Conservation (phyloP, 345 rosid genomes). For the Firmiana major region DNA sequence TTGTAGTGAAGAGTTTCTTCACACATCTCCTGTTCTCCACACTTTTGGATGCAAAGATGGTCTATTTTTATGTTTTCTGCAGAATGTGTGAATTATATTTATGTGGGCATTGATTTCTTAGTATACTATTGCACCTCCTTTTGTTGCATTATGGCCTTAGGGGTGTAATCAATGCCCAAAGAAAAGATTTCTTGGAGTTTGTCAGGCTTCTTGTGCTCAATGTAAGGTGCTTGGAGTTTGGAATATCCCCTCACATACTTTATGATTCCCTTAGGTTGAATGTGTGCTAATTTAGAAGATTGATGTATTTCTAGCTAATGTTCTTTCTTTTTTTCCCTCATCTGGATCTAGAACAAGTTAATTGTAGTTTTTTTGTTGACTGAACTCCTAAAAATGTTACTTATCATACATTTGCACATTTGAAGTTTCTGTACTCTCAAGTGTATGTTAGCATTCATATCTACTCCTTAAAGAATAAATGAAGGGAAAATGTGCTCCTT, state of each 20-base stretch:
- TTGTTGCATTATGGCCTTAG: background rate
- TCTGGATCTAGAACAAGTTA: background rate
- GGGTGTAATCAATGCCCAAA: conserved; percentile 18
- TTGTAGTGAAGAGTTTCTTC: background rate
- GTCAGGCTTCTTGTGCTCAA: conserved; percentile 37
- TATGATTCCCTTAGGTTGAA: background rate
- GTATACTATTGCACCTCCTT: background rate
- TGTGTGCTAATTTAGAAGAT: background rate
- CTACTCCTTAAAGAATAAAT: background rate
- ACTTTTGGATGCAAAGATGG: background rate
- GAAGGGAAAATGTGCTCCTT: background rate
- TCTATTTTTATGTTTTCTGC: background rate
- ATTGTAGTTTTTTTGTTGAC: background rate
- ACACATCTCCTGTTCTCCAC: background rate
- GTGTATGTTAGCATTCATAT: background rate
- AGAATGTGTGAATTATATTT: background rate
- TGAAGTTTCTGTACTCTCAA: background rate
- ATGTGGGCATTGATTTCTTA: conserved; percentile 5
- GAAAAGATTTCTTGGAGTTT: conserved; percentile 29
- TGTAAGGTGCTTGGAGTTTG: conserved; percentile 34
- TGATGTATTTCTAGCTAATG: background rate
- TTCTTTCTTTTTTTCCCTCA: background rate
- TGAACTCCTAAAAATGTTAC: background rate
- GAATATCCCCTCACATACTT: conserved; percentile 35
- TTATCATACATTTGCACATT: background rate